These are phyloP conservation scores for Candida piceae DNA, from an alignment of 805 yeast genomes.

Conservation along the genomic window DNA sequence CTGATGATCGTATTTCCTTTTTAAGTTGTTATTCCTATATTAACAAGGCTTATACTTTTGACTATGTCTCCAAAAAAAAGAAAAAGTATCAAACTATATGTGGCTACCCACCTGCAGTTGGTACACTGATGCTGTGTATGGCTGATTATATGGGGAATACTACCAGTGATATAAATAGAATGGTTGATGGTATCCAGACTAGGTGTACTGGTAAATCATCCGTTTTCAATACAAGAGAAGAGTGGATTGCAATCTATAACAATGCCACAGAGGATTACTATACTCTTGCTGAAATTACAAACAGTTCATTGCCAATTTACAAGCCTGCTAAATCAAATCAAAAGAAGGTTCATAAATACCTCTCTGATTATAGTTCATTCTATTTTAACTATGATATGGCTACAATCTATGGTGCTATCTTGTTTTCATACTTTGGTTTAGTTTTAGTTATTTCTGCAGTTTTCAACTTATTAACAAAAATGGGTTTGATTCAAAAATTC, in stretches of 20 bases:
- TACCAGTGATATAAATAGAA: too few species aligned
- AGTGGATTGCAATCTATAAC: constrained; percentile 11
- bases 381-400: constrained; percentile 25
- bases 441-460: constrained; percentile 32
- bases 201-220: too few species aligned
- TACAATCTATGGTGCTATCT: constrained; percentile 30
- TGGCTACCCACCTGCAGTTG: too few species aligned
- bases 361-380: constrained; percentile 11
- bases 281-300: not conserved
- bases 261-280: constrained; percentile 26
- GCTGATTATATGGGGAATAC: too few species aligned
- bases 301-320: constrained; percentile 7
- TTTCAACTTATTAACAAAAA: constrained; percentile 28
- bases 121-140: too few species aligned
- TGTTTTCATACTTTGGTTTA: constrained; percentile 36
- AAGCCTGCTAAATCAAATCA: constrained; percentile 13
- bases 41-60: too few species aligned
- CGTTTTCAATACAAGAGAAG: too few species aligned
- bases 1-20: too few species aligned
- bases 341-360: constrained; percentile 2
- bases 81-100: too few species aligned
- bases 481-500: constrained; percentile 26
- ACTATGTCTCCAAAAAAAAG: too few species aligned
- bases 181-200: too few species aligned
- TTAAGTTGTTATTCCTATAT: too few species aligned